These are phyloP conservation scores for Venturia asperata DNA, from an alignment of 2,329 filamentous ascomycete species.

Conservation along the genomic window DNA sequence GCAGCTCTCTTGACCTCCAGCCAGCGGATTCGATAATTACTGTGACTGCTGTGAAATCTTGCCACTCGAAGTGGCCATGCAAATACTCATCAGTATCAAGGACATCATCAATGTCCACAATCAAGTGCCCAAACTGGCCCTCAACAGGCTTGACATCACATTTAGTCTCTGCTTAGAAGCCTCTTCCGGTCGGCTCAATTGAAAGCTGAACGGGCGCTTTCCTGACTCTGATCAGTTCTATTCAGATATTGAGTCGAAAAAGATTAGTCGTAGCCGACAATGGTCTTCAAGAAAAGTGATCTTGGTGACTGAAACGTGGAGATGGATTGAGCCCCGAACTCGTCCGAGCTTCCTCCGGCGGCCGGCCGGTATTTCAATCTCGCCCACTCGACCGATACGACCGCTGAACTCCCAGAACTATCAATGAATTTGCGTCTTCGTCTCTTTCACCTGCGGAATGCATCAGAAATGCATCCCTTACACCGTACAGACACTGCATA, in stretches of 20 bases:
- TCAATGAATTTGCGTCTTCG: neutral
- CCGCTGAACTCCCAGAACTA: no score
- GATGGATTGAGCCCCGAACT: neutral
- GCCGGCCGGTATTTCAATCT: neutral
- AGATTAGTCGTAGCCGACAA: no score
- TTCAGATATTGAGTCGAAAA: no score
- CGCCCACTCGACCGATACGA: no score
- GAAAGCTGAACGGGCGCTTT: no score
- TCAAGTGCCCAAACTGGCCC: constrained; percentile 10
- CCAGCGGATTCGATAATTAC: no score
- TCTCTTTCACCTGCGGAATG: neutral
- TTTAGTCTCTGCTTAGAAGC: neutral
- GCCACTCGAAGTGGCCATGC: neutral
- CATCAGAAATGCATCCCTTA: neutral
- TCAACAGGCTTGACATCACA: constrained; percentile 5
- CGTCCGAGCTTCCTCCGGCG: neutral
- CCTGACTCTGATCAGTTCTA: no score
- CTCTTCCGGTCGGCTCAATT: neutral
- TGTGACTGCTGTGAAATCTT: constrained; percentile 64
- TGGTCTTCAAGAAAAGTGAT: no score
- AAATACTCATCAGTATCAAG: constrained; percentile 12
- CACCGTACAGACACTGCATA: neutral
- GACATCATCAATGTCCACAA: constrained; percentile 18
- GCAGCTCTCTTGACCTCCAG: no score
- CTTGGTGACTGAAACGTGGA: no score